Percentiles rank a stretch among this genome's conserved stretches.
These are phyloP conservation scores for Tritrichomonas musculus DNA, from an alignment of 208 protist species.

Conservation along the genomic window DNA sequence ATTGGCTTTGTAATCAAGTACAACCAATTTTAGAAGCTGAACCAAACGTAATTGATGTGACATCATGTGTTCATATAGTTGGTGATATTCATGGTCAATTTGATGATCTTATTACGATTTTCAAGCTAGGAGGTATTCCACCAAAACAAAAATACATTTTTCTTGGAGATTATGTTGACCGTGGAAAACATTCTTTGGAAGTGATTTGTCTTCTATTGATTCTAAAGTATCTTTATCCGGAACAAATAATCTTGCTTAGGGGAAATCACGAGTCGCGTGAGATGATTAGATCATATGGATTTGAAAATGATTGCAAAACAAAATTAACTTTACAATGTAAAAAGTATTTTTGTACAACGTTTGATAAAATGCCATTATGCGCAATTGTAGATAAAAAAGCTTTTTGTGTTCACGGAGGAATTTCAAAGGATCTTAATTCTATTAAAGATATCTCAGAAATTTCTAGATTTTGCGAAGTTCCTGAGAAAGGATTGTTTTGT, in stretches of 20 bases:
- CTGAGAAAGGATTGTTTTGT: background rate
- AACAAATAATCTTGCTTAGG: constrained; percentile 44
- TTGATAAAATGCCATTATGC: background rate
- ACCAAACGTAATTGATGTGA: background rate
- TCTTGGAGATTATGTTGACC: constrained; percentile 54
- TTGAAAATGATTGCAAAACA: constrained; percentile 52
- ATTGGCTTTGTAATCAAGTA: background rate
- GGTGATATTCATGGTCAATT: constrained; percentile 48
- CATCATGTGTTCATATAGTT: background rate
- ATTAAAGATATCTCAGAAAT: background rate
- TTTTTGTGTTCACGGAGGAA: background rate
- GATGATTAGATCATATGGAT: constrained; percentile 42
- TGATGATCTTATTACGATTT: constrained; percentile 47
- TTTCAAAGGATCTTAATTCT: background rate
- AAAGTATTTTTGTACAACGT: background rate
- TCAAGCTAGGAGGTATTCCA: constrained; percentile 38
- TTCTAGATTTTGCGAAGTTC: too few species aligned
- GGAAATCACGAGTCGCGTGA: constrained; percentile 50
- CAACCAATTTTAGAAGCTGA: background rate
- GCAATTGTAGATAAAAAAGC: background rate
- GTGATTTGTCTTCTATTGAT: constrained; percentile 44
- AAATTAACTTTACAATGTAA: constrained; percentile 69
- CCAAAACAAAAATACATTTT: constrained; percentile 43
- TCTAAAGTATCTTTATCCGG: constrained; percentile 43
- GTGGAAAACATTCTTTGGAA: constrained; percentile 44